Conservation (phyloP, 2,329 filamentous ascomycete genomes). For the Arthrinium puccinioides region DNA sequence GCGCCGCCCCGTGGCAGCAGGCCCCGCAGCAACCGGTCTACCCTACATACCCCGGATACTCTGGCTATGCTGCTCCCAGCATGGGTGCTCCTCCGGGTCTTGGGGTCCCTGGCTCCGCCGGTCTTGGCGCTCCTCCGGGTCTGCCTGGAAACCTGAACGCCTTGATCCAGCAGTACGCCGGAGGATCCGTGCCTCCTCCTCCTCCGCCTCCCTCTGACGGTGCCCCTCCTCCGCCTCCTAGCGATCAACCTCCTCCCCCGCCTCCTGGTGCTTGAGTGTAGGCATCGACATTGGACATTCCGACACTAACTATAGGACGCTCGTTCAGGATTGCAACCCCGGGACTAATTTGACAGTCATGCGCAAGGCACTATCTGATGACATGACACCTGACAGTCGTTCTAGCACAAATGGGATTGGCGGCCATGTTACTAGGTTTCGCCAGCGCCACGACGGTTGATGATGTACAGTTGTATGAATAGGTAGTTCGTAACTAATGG, state of each 20-base stretch:
- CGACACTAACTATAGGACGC: no score
- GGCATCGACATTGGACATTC: no score
- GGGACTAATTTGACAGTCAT: no score
- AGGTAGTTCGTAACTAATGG: no score
- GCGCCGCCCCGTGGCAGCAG: conserved; percentile 56
- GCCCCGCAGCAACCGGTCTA: conserved; percentile 51
- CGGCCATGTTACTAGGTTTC: no score
- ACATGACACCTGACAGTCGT: no score
- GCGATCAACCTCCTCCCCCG: conserved; percentile 55
- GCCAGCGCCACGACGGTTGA: no score
- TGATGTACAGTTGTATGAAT: no score
- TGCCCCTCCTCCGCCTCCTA: conserved; percentile 53
- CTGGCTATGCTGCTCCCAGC: conserved; percentile 45
- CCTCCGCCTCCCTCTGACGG: conserved; percentile 55
- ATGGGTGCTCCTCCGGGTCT: conserved; percentile 46
- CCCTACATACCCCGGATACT: conserved; percentile 39
- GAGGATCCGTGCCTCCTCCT: conserved; percentile 41
- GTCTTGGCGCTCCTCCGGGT: conserved; percentile 46
- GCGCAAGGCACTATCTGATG: no score
- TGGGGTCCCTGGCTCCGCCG: conserved; percentile 31
- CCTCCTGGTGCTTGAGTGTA: conserved; percentile 42
- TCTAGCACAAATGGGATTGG: no score
- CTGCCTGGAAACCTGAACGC: conserved; percentile 52
- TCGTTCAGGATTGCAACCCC: no score
- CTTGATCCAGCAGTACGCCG: conserved; percentile 60